These are phyloP conservation scores for Solanum sejunctum DNA, from an alignment of 257 asterid species.

Conservation along the genomic window DNA sequence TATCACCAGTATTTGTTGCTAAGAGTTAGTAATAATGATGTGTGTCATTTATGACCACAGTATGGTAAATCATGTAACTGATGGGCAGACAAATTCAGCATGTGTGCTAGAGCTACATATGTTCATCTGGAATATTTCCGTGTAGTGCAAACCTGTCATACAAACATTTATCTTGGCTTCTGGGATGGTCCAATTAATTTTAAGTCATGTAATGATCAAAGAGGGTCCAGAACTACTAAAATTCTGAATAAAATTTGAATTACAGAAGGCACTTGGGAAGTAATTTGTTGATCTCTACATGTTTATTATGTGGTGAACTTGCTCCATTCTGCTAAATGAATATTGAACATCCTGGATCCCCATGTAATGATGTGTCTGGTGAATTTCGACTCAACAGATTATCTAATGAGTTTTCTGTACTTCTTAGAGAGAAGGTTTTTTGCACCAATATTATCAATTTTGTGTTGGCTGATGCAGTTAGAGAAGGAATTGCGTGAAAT, in stretches of 20 bases:
- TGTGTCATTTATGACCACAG: neutral
- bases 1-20: neutral
- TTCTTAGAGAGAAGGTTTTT: neutral
- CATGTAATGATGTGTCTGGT: neutral
- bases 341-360: neutral
- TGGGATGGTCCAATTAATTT: neutral
- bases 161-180: neutral
- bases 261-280: neutral
- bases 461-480: conserved; percentile 36
- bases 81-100: neutral
- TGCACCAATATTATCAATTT: neutral
- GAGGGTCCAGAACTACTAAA: neutral
- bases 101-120: neutral
- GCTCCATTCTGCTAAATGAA: neutral
- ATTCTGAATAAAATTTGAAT: neutral
- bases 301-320: neutral
- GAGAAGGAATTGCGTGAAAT: conserved; percentile 80
- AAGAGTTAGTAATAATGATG: neutral
- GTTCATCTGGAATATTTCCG: neutral
- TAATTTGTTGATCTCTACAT: neutral
- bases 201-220: neutral
- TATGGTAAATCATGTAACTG: neutral
- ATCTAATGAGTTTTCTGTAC: neutral
- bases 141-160: neutral
- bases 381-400: neutral